phyloP scores from a whole-genome alignment of 805 yeast genomes.

The Allodekkera sacchari region DNA sequence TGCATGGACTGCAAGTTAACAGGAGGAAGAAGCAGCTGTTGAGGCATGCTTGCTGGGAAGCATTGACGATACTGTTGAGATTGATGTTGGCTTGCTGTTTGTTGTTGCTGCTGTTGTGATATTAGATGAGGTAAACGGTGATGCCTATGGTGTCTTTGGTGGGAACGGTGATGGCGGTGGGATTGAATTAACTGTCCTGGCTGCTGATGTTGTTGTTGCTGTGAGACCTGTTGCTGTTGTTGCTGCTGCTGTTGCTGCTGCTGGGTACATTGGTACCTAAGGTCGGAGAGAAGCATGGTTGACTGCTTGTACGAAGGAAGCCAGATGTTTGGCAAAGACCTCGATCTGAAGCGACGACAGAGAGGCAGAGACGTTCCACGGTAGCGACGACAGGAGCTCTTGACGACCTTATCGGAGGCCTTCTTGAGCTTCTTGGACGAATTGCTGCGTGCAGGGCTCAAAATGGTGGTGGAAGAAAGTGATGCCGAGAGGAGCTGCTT shows the following conservation, averaged over 20 bases:
- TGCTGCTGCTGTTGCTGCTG: slow-evolving; percentile 5
- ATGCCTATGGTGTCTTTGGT: slow-evolving; percentile 2
- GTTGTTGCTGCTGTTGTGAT: slow-evolving; percentile 2
- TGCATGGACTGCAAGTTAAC: slow-evolving; percentile 71
- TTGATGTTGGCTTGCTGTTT: slow-evolving; percentile 3
- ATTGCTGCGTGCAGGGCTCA: too few relatives aligned
- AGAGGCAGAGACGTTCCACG: too few relatives aligned
- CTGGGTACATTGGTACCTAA: background rate
- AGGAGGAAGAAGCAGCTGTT: slow-evolving; percentile 51
- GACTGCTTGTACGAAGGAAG: slow-evolving; percentile 18
- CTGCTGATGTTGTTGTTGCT: slow-evolving; percentile 14
- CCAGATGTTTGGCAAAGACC: slow-evolving; percentile 28
- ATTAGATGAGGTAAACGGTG: slow-evolving; percentile 1
- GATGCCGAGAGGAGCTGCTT: too few relatives aligned
- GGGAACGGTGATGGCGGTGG: background rate
- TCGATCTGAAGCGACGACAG: slow-evolving; percentile 18
- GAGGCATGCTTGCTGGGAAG: slow-evolving; percentile 13
- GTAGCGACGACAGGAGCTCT: too few relatives aligned
- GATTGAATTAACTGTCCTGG: slow-evolving; percentile 17
- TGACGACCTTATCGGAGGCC: background rate
- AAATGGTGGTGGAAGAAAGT: too few relatives aligned
- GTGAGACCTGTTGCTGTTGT: slow-evolving; percentile 4
- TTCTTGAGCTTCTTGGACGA: too few relatives aligned
- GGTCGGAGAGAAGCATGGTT: background rate
- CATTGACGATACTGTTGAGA: slow-evolving; percentile 17